A percentile compares a stretch with the other conserved stretches of the same genome.
Evolutionary conservation across 768 basidiomycete species (phyloP).

Genomic region (Mrakia gelida): DNA sequence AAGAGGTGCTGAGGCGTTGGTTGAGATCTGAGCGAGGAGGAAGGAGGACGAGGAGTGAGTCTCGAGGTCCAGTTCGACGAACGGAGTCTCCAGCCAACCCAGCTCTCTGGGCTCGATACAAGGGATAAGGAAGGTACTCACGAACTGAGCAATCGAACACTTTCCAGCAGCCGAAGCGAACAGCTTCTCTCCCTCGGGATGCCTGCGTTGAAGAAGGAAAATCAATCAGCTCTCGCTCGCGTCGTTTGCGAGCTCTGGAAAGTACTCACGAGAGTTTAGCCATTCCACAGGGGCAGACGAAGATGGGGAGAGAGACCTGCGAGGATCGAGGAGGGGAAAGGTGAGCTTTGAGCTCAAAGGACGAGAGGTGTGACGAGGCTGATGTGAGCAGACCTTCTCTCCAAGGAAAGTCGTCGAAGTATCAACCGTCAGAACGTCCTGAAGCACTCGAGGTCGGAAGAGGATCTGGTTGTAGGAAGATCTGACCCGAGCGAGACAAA

Average conservation of each 20-base stretch:
- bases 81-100: background rate
- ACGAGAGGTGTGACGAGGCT: too few relatives aligned
- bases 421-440: constrained; percentile 43
- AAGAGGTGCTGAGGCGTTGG: constrained; percentile 45
- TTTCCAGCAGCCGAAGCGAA: constrained; percentile 27
- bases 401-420: constrained; percentile 45
- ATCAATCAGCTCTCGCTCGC: too few relatives aligned
- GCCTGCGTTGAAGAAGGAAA: background rate
- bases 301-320: constrained; percentile 42
- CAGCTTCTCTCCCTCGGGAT: constrained; percentile 26
- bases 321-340: too few relatives aligned
- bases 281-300: constrained; percentile 47
- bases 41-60: background rate
- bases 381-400: constrained; percentile 24
- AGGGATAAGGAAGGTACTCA: background rate
- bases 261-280: constrained; percentile 42
- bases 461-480: constrained; percentile 41
- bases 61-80: background rate
- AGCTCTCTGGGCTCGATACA: background rate
- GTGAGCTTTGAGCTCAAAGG: too few relatives aligned
- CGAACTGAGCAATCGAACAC: constrained; percentile 27
- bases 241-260: background rate
- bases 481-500: constrained; percentile 33
- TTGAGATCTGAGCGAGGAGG: constrained; percentile 39
- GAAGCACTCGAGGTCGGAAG: constrained; percentile 44